Base-by-base conservation (phyloP, 768 basidiomycete genomes). In the Panus rudis region DNA sequence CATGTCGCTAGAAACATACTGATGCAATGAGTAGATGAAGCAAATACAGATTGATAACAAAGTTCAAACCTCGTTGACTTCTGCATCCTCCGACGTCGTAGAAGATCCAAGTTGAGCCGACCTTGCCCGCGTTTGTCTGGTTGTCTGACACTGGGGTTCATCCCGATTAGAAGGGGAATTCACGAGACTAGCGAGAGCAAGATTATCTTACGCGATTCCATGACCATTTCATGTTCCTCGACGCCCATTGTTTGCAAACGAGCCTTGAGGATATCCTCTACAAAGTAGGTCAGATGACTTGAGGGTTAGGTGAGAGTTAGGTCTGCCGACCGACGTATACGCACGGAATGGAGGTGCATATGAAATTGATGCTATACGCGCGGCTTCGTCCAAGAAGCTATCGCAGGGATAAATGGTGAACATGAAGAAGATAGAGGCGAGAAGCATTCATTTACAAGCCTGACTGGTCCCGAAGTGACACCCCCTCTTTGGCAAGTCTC, bases 61-160 rank as follows among this genome's bases (percentile, higher is more conserved):
- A 30, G 16, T 32, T 50, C 65, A 40, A 48, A 78, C 79, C 74
- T 61, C 78, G 61, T 52, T 80, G 75, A 42, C 69, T 69, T 23
- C 73, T 65, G 42, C 71, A 70, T 1, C 81, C 83, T 19, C 80
- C 79, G n/a, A 84, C 77, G 48, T 85, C 82, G 53, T 81, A 83
- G 32, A 84, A 73, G 6, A 73, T 66, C 79, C 81, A 84, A 14
- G 33, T 35, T 6, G 7, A 17, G 6, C 33, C 33, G 21, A 35
- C 33, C 16, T 35, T 20, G 16, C 8, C 33, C 8, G 33, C 6
- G 16, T 16, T 16, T 6, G 33, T 14, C 10, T 35, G 33, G 6
- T 35, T 20, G 33, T 20, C 33, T 7, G 7, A n/a, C n/a, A n/a
- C n/a, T n/a, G n/a, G n/a, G n/a, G 6, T 7, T 2, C 11, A 2